Evolutionary conservation across 2,329 filamentous ascomycete species (phyloP).

Genomic region (Boeremia exigua): DNA sequence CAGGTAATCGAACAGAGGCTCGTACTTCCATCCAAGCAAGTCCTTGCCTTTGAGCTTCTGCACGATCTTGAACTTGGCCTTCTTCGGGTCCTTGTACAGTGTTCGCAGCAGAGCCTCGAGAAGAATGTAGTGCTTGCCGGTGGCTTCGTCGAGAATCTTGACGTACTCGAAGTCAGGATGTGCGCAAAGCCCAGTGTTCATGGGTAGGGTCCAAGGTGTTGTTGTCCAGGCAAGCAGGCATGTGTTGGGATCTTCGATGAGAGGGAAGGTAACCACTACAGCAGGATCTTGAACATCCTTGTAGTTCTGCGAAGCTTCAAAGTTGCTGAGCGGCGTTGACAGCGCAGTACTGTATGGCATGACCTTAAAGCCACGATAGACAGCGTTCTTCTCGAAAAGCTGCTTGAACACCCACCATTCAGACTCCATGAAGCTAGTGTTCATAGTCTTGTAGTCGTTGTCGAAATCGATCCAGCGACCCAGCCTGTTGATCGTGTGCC

Average conservation of each 20-base stretch:
- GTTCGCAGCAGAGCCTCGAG: conserved; percentile 81
- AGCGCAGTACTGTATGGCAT: conserved; percentile 95
- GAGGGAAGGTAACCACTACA: conserved; percentile 84
- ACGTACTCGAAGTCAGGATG: conserved; percentile 86
- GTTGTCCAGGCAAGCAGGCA: conserved; percentile 87
- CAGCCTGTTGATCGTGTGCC: conserved; percentile 82
- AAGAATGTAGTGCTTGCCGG: conserved; percentile 83
- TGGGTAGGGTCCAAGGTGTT: conserved; percentile 85
- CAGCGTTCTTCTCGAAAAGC: conserved; percentile 84
- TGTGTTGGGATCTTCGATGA: conserved; percentile 77
- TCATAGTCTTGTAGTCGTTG: conserved; percentile 98
- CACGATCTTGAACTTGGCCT: conserved; percentile 87
- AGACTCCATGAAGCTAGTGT: conserved; percentile 93
- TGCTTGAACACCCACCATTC: conserved; percentile 98
- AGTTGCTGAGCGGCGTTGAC: conserved; percentile 88
- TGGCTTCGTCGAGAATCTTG: conserved; percentile 82
- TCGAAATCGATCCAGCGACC: conserved; percentile 98
- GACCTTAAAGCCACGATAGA: conserved; percentile 89
- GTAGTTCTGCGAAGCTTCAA: conserved; percentile 94
- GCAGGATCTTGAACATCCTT: conserved; percentile 92
- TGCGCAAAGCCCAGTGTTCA: conserved; percentile 76
- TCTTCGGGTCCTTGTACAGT: conserved; percentile 93
- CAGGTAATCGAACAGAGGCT: conserved; percentile 89
- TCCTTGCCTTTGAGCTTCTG: conserved; percentile 81
- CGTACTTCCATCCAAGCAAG: conserved; percentile 87